Evolutionary conservation across 305 asterid genomes (phyloP).

Genomic region (Fraxinus sp.): DNA sequence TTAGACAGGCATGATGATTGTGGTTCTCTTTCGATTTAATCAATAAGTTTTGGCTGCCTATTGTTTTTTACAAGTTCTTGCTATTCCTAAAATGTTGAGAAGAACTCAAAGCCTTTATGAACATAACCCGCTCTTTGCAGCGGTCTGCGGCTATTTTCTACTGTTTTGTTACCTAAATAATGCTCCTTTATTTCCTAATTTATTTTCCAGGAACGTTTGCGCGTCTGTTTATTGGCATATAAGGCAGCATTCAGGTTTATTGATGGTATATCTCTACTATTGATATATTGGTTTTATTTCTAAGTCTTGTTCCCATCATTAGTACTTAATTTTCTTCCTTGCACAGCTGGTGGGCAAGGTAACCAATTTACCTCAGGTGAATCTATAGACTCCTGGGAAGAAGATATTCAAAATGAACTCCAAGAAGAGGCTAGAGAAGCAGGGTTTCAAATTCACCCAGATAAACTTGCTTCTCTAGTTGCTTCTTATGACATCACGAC

Average conservation of each 20-base stretch:
- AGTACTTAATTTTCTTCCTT: conserved; percentile 15
- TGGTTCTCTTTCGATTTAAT: background rate
- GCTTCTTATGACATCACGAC: conserved; percentile 74
- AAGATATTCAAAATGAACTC: conserved; percentile 51
- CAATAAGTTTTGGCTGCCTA: background rate
- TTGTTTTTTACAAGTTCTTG: background rate
- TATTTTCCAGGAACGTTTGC: conserved; percentile 67
- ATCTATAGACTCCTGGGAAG: conserved; percentile 22
- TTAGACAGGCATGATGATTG: background rate
- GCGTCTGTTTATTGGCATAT: conserved; percentile 68
- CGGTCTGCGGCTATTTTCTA: background rate
- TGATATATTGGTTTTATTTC: conserved; percentile 11
- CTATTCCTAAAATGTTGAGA: background rate
- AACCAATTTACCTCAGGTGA: conserved; percentile 26
- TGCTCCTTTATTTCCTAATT: conserved; percentile 17
- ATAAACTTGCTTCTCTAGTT: conserved; percentile 79
- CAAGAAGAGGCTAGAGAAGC: conserved; percentile 70
- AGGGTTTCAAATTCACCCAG: conserved; percentile 73
- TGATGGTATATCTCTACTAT: conserved; percentile 54
- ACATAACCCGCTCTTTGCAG: background rate
- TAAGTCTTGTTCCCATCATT: background rate
- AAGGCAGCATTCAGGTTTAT: conserved; percentile 87
- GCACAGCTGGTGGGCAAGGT: conserved; percentile 46
- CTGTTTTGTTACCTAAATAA: conserved; percentile 16
- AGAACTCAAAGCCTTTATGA: background rate